phyloP scores from a whole-genome alignment of 1,139 yeast species.

The Suhomyces guaymorum region DNA sequence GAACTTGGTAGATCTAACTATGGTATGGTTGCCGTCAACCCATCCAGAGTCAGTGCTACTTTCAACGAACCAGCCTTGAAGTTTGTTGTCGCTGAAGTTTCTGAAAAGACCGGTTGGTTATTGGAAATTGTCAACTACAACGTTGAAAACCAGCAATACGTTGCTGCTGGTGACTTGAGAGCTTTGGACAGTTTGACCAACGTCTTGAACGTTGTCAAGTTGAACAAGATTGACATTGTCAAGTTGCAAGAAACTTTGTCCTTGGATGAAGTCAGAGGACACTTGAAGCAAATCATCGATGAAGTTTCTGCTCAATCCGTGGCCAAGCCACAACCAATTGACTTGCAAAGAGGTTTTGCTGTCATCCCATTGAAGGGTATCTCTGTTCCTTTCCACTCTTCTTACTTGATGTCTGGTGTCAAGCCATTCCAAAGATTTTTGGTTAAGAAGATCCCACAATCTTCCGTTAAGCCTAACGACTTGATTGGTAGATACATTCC shows the following conservation, averaged over 20 bases:
- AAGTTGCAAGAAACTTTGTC: constrained; percentile 81
- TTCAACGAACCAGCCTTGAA: constrained; percentile 92
- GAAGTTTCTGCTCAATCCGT: constrained; percentile 79
- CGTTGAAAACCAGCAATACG: constrained; percentile 97
- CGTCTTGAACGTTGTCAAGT: constrained; percentile 86
- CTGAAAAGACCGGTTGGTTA: constrained; percentile 84
- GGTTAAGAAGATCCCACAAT: constrained; percentile 92
- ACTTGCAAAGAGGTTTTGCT: constrained; percentile 96
- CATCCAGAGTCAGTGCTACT: constrained; percentile 85
- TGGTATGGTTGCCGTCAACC: constrained; percentile 99
- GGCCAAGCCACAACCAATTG: constrained; percentile 95
- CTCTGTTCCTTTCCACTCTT: constrained; percentile 98
- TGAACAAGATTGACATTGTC: constrained; percentile 91
- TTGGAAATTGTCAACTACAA: constrained; percentile 97
- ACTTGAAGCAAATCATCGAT: constrained; percentile 79
- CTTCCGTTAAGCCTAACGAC: constrained; percentile 92
- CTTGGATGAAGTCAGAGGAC: constrained; percentile 84
- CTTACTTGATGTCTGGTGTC: constrained; percentile 96
- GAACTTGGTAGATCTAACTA: constrained; percentile 92
- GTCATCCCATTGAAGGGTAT: constrained; percentile 98
- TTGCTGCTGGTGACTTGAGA: constrained; percentile 97
- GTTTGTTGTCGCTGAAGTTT: constrained; percentile 89
- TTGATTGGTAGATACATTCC: constrained; percentile 96
- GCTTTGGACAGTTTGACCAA: constrained; percentile 91
- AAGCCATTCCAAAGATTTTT: constrained; percentile 98